These are phyloP conservation scores for Blastobotrys aristatus DNA, from an alignment of 1,139 yeast species.

Conservation along the genomic window DNA sequence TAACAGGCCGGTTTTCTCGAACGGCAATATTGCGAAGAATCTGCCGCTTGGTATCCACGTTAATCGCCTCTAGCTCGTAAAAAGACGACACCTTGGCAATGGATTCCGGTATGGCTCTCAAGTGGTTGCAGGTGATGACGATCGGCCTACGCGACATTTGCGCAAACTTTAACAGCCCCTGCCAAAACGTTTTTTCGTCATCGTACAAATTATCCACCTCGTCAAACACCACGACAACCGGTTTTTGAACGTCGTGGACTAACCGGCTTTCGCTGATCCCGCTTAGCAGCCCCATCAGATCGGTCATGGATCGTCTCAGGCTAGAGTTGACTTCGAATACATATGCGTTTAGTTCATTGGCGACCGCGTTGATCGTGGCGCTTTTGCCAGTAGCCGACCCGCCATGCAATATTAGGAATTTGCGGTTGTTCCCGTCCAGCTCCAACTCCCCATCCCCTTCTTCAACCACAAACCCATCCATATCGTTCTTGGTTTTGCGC, in stretches of 20 bases:
- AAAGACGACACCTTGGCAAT: conserved; percentile 23
- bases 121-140: conserved; percentile 64
- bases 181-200: conserved; percentile 79
- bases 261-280: conserved; percentile 84
- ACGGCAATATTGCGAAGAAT: conserved; percentile 37
- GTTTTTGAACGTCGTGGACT: conserved; percentile 54
- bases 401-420: conserved; percentile 58
- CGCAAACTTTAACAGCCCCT: conserved; percentile 58
- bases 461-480: conserved; percentile 41
- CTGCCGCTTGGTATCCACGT: conserved; percentile 24
- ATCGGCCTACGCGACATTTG: conserved; percentile 73
- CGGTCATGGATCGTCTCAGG: conserved; percentile 65
- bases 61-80: conserved; percentile 26
- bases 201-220: conserved; percentile 83
- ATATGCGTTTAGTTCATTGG: conserved; percentile 60
- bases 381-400: conserved; percentile 77
- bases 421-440: conserved; percentile 25
- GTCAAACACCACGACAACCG: conserved; percentile 72
- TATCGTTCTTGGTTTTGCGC: conserved; percentile 12
- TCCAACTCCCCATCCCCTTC: conserved; percentile 28
- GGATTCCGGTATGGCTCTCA: conserved; percentile 47
- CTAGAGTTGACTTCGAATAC: conserved; percentile 81
- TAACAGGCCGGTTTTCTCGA: conserved; percentile 34
- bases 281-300: conserved; percentile 56
- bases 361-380: conserved; percentile 63